phyloP scores from a whole-genome alignment of 805 yeast genomes.

The Starmerella geochares region DNA sequence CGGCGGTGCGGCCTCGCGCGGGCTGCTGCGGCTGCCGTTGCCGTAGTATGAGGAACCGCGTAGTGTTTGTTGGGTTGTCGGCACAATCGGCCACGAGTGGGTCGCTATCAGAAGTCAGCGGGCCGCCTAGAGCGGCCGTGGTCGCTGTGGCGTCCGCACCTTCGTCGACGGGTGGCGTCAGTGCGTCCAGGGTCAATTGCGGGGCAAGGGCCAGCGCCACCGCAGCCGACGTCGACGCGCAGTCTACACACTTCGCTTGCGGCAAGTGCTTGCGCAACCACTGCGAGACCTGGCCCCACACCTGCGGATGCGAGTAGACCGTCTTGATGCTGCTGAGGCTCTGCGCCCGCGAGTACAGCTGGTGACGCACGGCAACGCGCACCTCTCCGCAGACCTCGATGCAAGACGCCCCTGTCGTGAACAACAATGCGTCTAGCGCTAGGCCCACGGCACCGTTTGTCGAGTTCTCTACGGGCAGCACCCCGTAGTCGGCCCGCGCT shows the following conservation, averaged over 20 bases:
- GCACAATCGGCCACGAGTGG: conserved; percentile 51
- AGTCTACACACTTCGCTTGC: conserved; percentile 46
- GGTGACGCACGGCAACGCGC: conserved; percentile 73
- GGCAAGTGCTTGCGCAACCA: conserved; percentile 39
- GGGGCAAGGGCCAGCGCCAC: conserved; percentile 47
- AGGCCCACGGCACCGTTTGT: conserved; percentile 88
- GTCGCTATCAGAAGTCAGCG: conserved; percentile 48
- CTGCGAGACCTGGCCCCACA: conserved; percentile 80
- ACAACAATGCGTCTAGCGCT: conserved; percentile 67
- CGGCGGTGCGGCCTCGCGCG: neutral
- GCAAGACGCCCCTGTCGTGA: conserved; percentile 20
- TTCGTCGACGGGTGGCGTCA: conserved; percentile 20
- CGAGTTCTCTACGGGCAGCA: conserved; percentile 88
- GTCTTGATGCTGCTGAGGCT: conserved; percentile 39
- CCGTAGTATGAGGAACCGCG: conserved; percentile 67
- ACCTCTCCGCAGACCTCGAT: conserved; percentile 64
- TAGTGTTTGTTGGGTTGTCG: conserved; percentile 66
- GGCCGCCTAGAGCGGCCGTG: conserved; percentile 60
- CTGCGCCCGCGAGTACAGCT: conserved; percentile 42
- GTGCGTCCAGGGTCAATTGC: neutral
- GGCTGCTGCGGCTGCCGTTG: neutral
- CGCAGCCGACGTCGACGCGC: conserved; percentile 75
- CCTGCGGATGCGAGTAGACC: conserved; percentile 91
- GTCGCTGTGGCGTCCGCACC: conserved; percentile 56
- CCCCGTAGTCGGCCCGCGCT: conserved; percentile 51